Base-by-base conservation (phyloP, 352 stramenopile genomes). In the Phytophthora pisi region DNA sequence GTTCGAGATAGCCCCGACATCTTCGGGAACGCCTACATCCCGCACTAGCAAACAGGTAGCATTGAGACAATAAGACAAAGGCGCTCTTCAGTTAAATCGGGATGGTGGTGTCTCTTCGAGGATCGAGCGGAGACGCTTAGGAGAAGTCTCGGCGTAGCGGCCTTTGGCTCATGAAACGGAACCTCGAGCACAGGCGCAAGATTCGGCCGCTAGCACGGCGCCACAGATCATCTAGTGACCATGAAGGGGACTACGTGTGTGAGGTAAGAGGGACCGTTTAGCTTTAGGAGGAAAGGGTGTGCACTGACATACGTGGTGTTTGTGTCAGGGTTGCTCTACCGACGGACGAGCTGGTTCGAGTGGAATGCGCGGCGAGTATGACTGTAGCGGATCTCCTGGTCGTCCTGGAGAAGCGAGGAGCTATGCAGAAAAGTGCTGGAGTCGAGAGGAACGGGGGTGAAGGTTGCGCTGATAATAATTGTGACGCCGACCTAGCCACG, bases 1-100 rank as follows among this genome's bases (percentile, higher is more conserved):
- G 70, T 82, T 16, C 84, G 84, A 57, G 81, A 92, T 31, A 78
- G 78, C 3, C 78, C 79, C 11, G 88, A 95, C 61, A 66, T 88
- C 15, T 94, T 88, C 40, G 88, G 88, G 24, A 86, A 72, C 58
- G 82, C 74, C 57, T 95, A 95, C 54, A 82, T 91, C 20, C 84
- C 82, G 16, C 64, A 61, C 49, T 76, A 62, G 51, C 31, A 7
- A 57, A 38, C 18, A 62, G 50, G 28, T 43, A 31, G 4, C 46
- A 16, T 34, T 28, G 10, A 50, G 24, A 18, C 38, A 50, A 58
- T 51, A 51, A 43, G 23, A 45, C 13, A 11, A 28, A 59, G 18
- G 8, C 51, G 31, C 15, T 53, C 47, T 16, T 51, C 50, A 31
- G 61, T 61, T 57, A 50, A 52, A 45, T 51, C 26, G 31, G 43